These are phyloP conservation scores for Daldinia concentrica DNA, from an alignment of 495 filamentous ascomycete genomes.

Conservation along the genomic window DNA sequence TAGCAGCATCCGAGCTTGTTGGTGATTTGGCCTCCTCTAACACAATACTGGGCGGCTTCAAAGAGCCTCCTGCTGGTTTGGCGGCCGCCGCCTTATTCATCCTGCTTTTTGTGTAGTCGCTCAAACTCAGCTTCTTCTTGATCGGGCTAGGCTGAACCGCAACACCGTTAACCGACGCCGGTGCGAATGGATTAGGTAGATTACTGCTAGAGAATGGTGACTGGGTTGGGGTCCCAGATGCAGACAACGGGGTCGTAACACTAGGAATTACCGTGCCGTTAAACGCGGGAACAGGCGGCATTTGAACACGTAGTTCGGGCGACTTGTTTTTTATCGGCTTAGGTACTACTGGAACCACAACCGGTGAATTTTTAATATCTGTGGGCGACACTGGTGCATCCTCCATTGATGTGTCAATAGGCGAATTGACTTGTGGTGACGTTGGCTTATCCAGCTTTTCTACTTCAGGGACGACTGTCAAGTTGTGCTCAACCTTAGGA, in stretches of 20 bases:
- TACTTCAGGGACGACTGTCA: constrained; percentile 3
- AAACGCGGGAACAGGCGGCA: constrained; percentile 58
- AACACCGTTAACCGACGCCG: constrained; percentile 54
- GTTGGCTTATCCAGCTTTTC: constrained; percentile 24
- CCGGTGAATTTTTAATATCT: constrained; percentile 24
- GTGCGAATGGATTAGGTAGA: constrained; percentile 54
- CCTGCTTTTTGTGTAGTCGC: constrained; percentile 71
- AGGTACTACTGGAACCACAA: constrained; percentile 1
- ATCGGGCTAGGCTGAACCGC: constrained; percentile 66
- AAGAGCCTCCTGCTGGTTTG: constrained; percentile 47
- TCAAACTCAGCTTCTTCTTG: constrained; percentile 78
- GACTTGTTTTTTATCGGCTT: constrained; percentile 49
- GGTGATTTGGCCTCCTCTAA: constrained; percentile 57
- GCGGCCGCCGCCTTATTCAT: constrained; percentile 56
- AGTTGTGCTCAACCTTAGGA: constrained; percentile 38
- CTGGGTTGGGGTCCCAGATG: constrained; percentile 55
- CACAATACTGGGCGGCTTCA: constrained; percentile 48
- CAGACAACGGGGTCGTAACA: constrained; percentile 56
- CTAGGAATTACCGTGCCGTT: constrained; percentile 43
- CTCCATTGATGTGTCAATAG: constrained; percentile 39
- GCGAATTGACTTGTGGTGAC: neutral
- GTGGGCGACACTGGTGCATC: constrained; percentile 37
- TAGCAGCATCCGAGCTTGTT: constrained; percentile 41
- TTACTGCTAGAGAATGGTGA: constrained; percentile 60
- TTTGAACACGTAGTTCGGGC: constrained; percentile 61